Base-by-base conservation (phyloP, 495 filamentous ascomycete genomes). In the Amniculicola lignicola region DNA sequence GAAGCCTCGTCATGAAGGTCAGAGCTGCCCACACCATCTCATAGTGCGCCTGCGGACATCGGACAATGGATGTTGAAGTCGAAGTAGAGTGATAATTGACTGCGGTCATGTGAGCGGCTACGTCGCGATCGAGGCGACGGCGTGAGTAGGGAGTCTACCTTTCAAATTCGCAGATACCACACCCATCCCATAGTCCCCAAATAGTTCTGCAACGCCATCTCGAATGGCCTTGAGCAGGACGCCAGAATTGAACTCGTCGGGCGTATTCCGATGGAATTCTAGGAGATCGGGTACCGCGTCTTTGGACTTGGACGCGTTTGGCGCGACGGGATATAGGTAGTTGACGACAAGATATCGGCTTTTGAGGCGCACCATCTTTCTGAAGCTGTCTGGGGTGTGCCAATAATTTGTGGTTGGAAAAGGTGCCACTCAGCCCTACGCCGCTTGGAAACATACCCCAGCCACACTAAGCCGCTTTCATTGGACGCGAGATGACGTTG, bases 31-130 rank as follows among this genome's bases (percentile, higher is more conserved):
- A 97, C 7, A 93, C 84, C 38, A 96, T 77, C 12, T 87, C 82
- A 70, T 88, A 94, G 40, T 91, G 82, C 0, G 81, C 81, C 36
- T 91, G 83, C 9, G 87, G 79, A 54, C 87, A 84, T 42, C 88
- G 82, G 24, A 98, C 74, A 51, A 97, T 97, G 45, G 89, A 87
- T 4, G 92, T 98, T 16, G 89, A 94, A 0, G 94, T 98, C n/a
- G 88, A 88, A 1, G 79, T 78, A 4, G 90, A 95, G 42, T 93
- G 80, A 70, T 97, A 97, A 77, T 93, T 96, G 12, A 98, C 90
- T 94, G 52, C 31, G 42, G 1, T 3, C 9, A 7, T 27, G 21
- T n/a, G n/a, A n/a, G n/a, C n/a, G n/a, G n/a, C n/a, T n/a, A n/a
- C n/a, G n/a, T n/a, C 16, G 41, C 6, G 18, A 44, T 40, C 28